Percentiles rank a stretch among this genome's conserved stretches.
Conservation (phyloP, 441 rosid species). For the Bocquillonia castaneifolia region DNA sequence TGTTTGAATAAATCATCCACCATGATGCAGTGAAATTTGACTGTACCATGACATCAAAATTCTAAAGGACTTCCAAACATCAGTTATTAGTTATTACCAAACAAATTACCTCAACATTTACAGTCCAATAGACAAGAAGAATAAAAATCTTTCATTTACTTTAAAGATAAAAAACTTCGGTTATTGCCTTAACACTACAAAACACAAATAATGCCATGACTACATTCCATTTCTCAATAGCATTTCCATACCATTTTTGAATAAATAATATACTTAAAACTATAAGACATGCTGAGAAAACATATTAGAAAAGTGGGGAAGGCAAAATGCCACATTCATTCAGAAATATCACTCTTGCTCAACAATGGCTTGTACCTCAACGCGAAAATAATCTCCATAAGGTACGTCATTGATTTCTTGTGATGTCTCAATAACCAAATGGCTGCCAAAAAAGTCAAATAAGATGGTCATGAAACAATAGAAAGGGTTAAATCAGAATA, state of each 20-base stretch:
- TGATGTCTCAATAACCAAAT: conserved; percentile 77
- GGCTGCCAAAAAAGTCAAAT: conserved; percentile 44
- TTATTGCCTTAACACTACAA: background rate
- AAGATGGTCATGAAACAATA: conserved; percentile 24
- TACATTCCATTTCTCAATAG: background rate
- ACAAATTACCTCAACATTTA: background rate
- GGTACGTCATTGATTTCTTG: conserved; percentile 87
- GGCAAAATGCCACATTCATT: background rate
- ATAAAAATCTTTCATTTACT: background rate
- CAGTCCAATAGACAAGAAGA: background rate
- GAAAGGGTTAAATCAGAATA: conserved; percentile 1
- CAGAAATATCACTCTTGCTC: background rate
- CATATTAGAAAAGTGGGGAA: background rate
- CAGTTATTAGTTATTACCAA: no score
- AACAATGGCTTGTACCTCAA: conserved; percentile 58
- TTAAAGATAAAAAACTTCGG: no score
- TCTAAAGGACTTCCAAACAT: background rate
- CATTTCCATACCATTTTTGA: background rate
- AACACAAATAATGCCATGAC: background rate
- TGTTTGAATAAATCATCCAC: background rate
- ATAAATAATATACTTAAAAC: no score
- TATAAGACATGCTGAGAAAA: background rate
- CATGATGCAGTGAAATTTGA: background rate
- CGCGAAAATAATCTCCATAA: conserved; percentile 80
- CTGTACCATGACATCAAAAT: background rate